These are phyloP conservation scores for Chenopodium album DNA, from an alignment of 148 eudicot species.

Conservation along the genomic window DNA sequence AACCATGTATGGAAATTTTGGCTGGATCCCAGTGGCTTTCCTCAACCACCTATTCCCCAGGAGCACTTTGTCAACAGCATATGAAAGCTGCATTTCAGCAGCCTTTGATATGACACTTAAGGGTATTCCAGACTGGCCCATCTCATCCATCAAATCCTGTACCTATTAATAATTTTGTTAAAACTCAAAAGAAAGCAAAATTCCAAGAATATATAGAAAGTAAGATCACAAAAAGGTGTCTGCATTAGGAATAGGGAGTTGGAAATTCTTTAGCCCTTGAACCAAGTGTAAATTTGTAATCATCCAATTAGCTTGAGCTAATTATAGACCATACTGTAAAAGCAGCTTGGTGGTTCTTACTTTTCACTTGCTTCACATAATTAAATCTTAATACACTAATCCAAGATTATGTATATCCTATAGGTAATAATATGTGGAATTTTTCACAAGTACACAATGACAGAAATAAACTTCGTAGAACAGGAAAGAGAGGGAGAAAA, in stretches of 20 bases:
- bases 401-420: not conserved
- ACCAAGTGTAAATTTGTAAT: not conserved
- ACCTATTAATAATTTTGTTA: constrained; percentile 40
- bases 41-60: constrained; percentile 94
- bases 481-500: not conserved
- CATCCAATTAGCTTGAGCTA: not conserved
- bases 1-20: constrained; percentile 85
- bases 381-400: not conserved
- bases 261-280: not conserved
- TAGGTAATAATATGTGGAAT: not conserved
- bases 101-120: constrained; percentile 79
- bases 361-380: not conserved
- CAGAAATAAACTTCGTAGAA: not conserved
- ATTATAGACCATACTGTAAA: not conserved
- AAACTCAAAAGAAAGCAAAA: not conserved
- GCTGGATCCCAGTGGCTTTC: constrained; percentile 89
- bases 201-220: not conserved
- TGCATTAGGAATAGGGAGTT: not conserved
- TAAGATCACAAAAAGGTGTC: not conserved
- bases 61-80: constrained; percentile 75
- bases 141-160: constrained; percentile 74
- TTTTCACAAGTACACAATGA: not conserved
- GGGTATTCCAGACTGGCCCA: constrained; percentile 68
- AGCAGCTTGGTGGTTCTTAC: not conserved
- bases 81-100: constrained; percentile 73